Base-by-base conservation (phyloP, 2,329 filamentous ascomycete genomes). In the Talaromyces amestolkiae region DNA sequence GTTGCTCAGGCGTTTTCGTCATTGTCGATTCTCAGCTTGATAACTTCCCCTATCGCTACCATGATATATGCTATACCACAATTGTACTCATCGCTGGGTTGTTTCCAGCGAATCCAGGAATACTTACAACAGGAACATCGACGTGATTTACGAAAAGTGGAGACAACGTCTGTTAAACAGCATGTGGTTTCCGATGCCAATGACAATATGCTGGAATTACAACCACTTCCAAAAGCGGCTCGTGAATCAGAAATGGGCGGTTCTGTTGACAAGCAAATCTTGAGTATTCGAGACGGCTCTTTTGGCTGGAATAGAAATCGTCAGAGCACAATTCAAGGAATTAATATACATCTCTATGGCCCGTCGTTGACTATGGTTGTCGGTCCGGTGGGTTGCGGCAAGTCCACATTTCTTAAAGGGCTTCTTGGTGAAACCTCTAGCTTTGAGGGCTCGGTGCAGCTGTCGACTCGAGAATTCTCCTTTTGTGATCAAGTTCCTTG, bases 21-120 rank as follows among this genome's bases (percentile, higher is more conserved):
- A n/a, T 35, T 70, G 17, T 68, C 68, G 13, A 66, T 69, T 37
- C 61, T 69, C 37, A 62, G 60, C 22, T 59, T 69, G 41, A 66
- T 69, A 13, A 65, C 61, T 9, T 47, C 33, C 1, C 68, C 68
- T 24, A 61, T 60, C 61, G 27, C 47, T 66, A 59, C 58, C 49
- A 39, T 65, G n/a, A 65, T 65, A 41, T 53, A 41, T 61, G 35
- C 64, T 37, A 61, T 65, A 19, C 58, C 64, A 45, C 47, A 63
- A 7, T 58, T 63, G 7, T 54, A 58, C 22, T 51, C 64, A 27
- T 41, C 64, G 27, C 51, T 58, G 7, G 64, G 58, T 10, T 65
- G 58, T 51, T 58, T 65, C 22, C 39, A 61, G 24, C 64, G 58
- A 41, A 65, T 65, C 24, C 64, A 62, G 11, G 58, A 61, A 49